Evolutionary conservation across 176 grass and related monocot genomes (phyloP).

Genomic region (Tillandsia fasciculata): DNA sequence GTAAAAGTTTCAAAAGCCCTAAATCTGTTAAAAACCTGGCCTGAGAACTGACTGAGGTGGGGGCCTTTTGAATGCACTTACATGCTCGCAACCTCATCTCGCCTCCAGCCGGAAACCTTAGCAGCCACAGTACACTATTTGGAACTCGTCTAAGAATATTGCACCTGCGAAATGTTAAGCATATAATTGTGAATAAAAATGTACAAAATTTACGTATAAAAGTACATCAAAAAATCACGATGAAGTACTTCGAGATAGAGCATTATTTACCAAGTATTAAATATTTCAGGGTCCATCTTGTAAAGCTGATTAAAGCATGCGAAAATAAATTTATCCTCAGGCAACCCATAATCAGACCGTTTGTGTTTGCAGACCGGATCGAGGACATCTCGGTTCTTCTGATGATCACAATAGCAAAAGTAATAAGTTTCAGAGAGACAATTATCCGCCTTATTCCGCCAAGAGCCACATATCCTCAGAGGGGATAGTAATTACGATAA

Average conservation of each 20-base stretch:
- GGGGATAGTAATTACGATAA: too few species aligned
- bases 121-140: slow-evolving; percentile 71
- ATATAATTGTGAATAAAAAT: background rate
- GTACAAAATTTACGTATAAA: background rate
- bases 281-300: slow-evolving; percentile 94
- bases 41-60: background rate
- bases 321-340: slow-evolving; percentile 82
- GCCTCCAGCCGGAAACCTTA: slow-evolving; percentile 73
- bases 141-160: slow-evolving; percentile 80
- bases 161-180: slow-evolving; percentile 41
- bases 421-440: too few species aligned
- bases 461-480: too few species aligned
- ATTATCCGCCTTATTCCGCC: too few species aligned
- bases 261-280: slow-evolving; percentile 62
- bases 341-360: slow-evolving; percentile 73
- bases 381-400: slow-evolving; percentile 72
- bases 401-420: slow-evolving; percentile 14
- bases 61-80: slow-evolving; percentile 32
- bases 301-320: slow-evolving; percentile 96
- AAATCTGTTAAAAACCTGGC: background rate
- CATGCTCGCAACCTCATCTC: slow-evolving; percentile 66
- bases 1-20: too few species aligned
- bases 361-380: slow-evolving; percentile 45
- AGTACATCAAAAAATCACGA: background rate
- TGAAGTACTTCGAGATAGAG: too few species aligned